A percentile compares a stretch with the other conserved stretches of the same genome.
Evolutionary conservation across 108 stramenopile species (phyloP).

Genomic region (Asterionellopsis glacialis): DNA sequence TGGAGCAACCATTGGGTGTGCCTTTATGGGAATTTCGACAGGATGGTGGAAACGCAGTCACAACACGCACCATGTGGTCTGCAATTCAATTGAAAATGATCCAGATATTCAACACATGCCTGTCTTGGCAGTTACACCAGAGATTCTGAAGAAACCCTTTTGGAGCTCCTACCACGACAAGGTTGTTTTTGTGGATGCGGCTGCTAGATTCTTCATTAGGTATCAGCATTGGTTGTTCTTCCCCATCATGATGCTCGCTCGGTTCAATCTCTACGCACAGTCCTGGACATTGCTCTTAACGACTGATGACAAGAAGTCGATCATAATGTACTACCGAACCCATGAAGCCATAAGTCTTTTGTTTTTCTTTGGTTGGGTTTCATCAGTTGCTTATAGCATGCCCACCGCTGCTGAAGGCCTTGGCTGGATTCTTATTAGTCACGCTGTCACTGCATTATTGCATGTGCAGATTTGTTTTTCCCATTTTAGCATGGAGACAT

Average conservation of each 20-base stretch:
- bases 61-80: slow-evolving; percentile 89
- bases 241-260: slow-evolving; percentile 83
- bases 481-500: slow-evolving; percentile 44
- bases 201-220: slow-evolving; percentile 64
- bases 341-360: not conserved
- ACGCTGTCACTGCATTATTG: slow-evolving; percentile 73
- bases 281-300: slow-evolving; percentile 16
- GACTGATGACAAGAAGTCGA: not conserved
- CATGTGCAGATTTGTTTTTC: slow-evolving; percentile 77
- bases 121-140: slow-evolving; percentile 31
- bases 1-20: slow-evolving; percentile 42
- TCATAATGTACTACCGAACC: not conserved
- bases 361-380: slow-evolving; percentile 30
- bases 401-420: slow-evolving; percentile 29
- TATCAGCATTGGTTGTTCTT: slow-evolving; percentile 87
- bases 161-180: slow-evolving; percentile 70
- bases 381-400: slow-evolving; percentile 31
- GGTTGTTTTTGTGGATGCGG: slow-evolving; percentile 55
- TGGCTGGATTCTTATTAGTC: slow-evolving; percentile 64
- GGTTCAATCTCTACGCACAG: slow-evolving; percentile 85
- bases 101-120: slow-evolving; percentile 96
- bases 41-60: slow-evolving; percentile 94
- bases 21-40: slow-evolving; percentile 68
- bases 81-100: slow-evolving; percentile 82
- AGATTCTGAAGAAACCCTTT: slow-evolving; percentile 18